Evolutionary conservation across 225 moss, liverwort and hornwort genomes (phyloP).

Genomic region (Lunularia cruciata): DNA sequence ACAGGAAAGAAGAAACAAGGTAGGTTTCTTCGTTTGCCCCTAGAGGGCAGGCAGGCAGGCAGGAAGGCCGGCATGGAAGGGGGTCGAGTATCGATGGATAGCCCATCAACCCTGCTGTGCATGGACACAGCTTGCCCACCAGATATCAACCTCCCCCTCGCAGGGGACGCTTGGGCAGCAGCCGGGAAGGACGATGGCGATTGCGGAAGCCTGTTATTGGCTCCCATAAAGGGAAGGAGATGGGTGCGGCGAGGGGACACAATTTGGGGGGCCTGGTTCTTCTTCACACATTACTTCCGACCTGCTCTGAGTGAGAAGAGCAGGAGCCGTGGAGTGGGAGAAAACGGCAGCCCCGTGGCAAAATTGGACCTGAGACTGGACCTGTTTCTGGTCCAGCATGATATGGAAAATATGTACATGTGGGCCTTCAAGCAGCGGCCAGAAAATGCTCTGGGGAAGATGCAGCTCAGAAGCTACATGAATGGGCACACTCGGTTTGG

Average conservation of each 20-base stretch:
- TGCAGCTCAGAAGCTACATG: slow-evolving; percentile 91
- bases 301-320: slow-evolving; percentile 70
- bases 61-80: background rate
- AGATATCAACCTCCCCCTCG: slow-evolving; percentile 74
- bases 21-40: background rate
- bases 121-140: slow-evolving; percentile 87
- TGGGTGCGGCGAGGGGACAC: slow-evolving; percentile 81
- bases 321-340: slow-evolving; percentile 53
- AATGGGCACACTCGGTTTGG: slow-evolving; percentile 83
- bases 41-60: no score
- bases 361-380: slow-evolving; percentile 75
- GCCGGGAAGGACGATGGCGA: slow-evolving; percentile 56
- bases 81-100: slow-evolving; percentile 15
- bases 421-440: slow-evolving; percentile 89
- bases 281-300: slow-evolving; percentile 80
- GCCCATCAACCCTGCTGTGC: slow-evolving; percentile 52
- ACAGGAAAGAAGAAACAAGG: background rate
- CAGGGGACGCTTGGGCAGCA: slow-evolving; percentile 57
- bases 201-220: slow-evolving; percentile 45
- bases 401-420: slow-evolving; percentile 95
- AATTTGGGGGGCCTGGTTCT: slow-evolving; percentile 90
- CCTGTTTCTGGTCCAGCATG: slow-evolving; percentile 81
- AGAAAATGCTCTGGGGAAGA: slow-evolving; percentile 82
- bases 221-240: slow-evolving; percentile 68
- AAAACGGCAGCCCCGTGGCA: slow-evolving; percentile 49